Base-by-base conservation (phyloP, 345 rosid species). In the Camelina neglecta region DNA sequence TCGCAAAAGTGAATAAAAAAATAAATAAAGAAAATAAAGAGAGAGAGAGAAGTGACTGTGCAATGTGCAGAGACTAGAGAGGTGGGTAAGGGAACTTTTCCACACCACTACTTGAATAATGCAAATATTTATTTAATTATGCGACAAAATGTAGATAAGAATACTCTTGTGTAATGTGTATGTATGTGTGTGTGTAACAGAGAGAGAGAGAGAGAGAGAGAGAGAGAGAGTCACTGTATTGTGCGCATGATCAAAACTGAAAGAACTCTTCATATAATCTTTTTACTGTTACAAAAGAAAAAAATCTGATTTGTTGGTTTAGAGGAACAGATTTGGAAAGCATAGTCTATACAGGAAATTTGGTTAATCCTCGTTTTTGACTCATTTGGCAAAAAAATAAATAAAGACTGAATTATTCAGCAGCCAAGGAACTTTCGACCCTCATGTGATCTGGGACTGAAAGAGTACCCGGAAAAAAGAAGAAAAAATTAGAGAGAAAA, bases 61-160 rank as follows among this genome's bases (percentile, higher is more conserved):
- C 55, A 77, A 69, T 69, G 81, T 72, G 73, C 58, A 50, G 65
- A 65, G 65, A 65, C 62, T 67, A 60, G 77, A 65, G 77, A 72
- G 81, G 77, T 78, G 81, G 81, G 81, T 78, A 73, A 67, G 65
- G 16, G 59, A 67, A 53, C 78, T 78, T 78, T 77, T 78, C 70
- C 54, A 67, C 70, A 79, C 71, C 78, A 73, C 81, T 75, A 67
- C 74, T 73, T 79, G 78, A 54, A 44, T 79, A 60, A 79, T 73
- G 65, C 78, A 67, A 36, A 24, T 24, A 7, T 39, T 39, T 58
- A 12, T 42, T 57, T 59, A 24, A 44, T 39, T 44, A 48, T 77
- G 39, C 16, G 48, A 48, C 64, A 72, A 4, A 78, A 72, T 66
- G 73, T 12, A 67, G 51, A 78, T 74, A 73, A 73, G 75, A 69